A percentile compares a stretch with the other conserved stretches of the same genome.
Evolutionary conservation across 441 rosid genomes (phyloP).

Genomic region (Flueggea neowawraea): DNA sequence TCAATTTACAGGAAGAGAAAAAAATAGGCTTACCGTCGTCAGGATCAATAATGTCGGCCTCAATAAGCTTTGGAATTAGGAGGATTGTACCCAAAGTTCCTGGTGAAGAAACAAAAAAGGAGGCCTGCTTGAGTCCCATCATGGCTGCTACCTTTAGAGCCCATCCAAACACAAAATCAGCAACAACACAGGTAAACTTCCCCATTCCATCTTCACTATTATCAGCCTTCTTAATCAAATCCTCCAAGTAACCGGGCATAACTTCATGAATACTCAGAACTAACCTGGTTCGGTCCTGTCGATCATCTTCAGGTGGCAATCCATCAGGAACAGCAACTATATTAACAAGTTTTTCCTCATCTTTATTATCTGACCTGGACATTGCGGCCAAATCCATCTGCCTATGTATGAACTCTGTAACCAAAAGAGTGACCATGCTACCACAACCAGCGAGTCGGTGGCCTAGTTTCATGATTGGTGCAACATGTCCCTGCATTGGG

Average conservation of each 20-base stretch:
- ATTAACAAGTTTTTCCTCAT: neutral
- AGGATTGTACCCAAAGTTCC: slow-evolving; percentile 11
- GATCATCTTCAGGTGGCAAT: slow-evolving; percentile 4
- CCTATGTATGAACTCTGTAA: neutral
- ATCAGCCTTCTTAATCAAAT: slow-evolving; percentile 12
- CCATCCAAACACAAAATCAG: slow-evolving; percentile 21
- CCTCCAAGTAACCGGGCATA: slow-evolving; percentile 20
- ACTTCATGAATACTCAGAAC: slow-evolving; percentile 1
- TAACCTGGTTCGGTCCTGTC: neutral
- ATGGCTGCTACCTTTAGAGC: slow-evolving; percentile 21
- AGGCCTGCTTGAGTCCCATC: slow-evolving; percentile 21
- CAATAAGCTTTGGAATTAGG: slow-evolving; percentile 14
- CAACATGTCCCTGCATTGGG: slow-evolving; percentile 27
- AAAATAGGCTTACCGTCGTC: slow-evolving; percentile 12
- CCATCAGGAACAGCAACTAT: slow-evolving; percentile 27
- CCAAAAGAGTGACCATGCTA: slow-evolving; percentile 24
- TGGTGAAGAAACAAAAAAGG: slow-evolving; percentile 7
- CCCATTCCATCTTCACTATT: slow-evolving; percentile 1
- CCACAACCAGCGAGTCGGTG: slow-evolving; percentile 22
- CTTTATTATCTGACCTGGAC: neutral
- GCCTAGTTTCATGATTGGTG: slow-evolving; percentile 21
- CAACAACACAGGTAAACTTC: slow-evolving; percentile 19
- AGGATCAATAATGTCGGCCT: slow-evolving; percentile 21
- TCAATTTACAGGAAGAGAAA: too few species aligned
- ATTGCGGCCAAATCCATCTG: neutral